Evolutionary conservation across 257 asterid species (phyloP).

Genomic region (Solanum pennellii): DNA sequence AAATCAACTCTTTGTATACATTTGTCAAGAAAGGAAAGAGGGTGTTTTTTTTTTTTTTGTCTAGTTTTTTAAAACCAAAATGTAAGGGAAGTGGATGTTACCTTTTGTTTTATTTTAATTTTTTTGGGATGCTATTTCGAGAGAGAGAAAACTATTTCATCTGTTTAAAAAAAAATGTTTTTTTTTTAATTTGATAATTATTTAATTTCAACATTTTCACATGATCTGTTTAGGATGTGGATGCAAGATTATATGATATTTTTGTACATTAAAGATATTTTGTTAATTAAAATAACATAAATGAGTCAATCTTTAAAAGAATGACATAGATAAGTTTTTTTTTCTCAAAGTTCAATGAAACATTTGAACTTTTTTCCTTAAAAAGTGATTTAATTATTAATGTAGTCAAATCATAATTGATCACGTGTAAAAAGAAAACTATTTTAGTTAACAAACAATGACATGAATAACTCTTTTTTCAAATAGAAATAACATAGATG

Average conservation of each 20-base stretch:
- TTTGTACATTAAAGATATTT: background rate
- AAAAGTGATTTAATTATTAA: background rate
- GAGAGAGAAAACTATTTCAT: background rate
- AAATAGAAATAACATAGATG: background rate
- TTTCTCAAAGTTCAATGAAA: too few species aligned
- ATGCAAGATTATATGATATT: background rate
- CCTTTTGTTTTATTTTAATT: background rate
- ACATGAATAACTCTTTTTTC: too few species aligned
- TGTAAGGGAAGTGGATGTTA: background rate
- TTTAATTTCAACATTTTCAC: background rate
- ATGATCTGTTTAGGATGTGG: background rate
- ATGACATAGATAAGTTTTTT: too few species aligned
- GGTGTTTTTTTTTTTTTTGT: too few species aligned
- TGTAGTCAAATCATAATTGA: rapidly evolving
- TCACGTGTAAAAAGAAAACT: background rate
- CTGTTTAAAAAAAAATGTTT: too few species aligned
- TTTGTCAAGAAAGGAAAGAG: background rate
- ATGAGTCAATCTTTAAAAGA: background rate
- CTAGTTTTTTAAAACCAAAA: too few species aligned
- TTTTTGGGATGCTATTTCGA: background rate
- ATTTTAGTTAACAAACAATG: too few species aligned
- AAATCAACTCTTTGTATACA: background rate
- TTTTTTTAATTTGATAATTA: background rate
- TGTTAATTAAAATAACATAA: background rate
- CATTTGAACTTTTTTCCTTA: too few species aligned